A percentile compares a stretch with the other conserved stretches of the same genome.
phyloP scores from a whole-genome alignment of 139 green algal genomes.

The Asterochloris erici region DNA sequence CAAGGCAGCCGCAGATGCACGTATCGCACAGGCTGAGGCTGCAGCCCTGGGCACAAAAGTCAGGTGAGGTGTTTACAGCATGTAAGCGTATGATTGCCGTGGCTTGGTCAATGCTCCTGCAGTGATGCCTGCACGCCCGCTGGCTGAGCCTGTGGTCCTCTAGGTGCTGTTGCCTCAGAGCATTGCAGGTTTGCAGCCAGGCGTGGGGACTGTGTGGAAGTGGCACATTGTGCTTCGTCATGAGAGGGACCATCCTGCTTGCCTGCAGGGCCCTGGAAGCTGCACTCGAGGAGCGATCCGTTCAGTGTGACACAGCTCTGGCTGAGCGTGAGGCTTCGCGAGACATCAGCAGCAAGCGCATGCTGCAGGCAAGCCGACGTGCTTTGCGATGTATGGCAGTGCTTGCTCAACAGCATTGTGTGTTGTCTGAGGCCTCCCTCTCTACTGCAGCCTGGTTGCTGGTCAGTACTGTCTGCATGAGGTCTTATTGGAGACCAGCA shows the following conservation, averaged over 20 bases:
- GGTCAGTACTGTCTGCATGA: not conserved
- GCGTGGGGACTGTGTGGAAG: not conserved
- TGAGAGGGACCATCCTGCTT: not conserved
- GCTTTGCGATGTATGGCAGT: too few species aligned
- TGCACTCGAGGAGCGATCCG: slow-evolving; percentile 26
- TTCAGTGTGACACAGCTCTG: slow-evolving; percentile 23
- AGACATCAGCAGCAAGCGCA: not conserved
- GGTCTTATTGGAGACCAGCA: not conserved
- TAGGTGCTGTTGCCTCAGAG: not conserved
- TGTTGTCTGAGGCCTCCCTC: not conserved
- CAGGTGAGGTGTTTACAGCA: not conserved
- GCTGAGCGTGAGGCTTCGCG: not conserved
- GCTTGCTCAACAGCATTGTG: not conserved
- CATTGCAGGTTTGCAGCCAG: not conserved
- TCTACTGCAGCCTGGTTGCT: not conserved
- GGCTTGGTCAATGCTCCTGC: not conserved
- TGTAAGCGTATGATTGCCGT: not conserved
- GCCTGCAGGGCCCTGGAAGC: slow-evolving; percentile 13
- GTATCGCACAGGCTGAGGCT: slow-evolving; percentile 16
- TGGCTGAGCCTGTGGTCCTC: not conserved
- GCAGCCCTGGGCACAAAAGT: not conserved
- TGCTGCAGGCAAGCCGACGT: not conserved
- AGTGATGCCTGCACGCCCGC: not conserved
- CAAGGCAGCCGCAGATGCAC: slow-evolving; percentile 15
- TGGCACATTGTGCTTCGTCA: not conserved